phyloP scores from a whole-genome alignment of 2,329 filamentous ascomycete species.

The Apiospora pterosperma region DNA sequence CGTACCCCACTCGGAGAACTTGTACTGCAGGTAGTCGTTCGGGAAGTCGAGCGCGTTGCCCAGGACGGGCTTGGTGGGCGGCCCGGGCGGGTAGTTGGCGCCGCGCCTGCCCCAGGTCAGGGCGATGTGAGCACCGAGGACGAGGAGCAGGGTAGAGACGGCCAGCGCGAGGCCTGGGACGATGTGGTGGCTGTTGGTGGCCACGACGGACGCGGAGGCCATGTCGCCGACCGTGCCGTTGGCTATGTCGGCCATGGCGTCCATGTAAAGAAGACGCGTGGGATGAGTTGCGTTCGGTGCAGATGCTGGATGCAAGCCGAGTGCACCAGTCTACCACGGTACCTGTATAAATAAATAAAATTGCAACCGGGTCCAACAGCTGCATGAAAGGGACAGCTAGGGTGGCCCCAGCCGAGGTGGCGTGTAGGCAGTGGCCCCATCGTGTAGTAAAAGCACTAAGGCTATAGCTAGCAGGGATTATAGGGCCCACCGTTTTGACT shows the following conservation, averaged over 20 bases:
- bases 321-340: background rate
- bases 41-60: conserved; percentile 4
- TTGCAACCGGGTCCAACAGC: too few relatives aligned
- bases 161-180: background rate
- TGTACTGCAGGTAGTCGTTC: conserved; percentile 3
- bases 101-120: background rate
- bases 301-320: background rate
- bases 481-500: too few relatives aligned
- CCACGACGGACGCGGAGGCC: background rate
- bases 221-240: background rate
- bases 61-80: conserved; percentile 6
- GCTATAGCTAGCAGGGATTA: too few relatives aligned
- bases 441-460: background rate
- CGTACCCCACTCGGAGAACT: conserved; percentile 4
- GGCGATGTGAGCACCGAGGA: background rate
- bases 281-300: background rate
- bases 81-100: conserved; percentile 4
- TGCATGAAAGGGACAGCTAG: background rate
- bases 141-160: background rate
- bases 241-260: background rate
- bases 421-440: background rate
- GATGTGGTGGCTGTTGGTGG: background rate
- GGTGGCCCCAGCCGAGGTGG: background rate
- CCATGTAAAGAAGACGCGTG: background rate
- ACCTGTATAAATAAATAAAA: background rate